Conservation (phyloP, 257 asterid species). For the Solanum arcanum region DNA sequence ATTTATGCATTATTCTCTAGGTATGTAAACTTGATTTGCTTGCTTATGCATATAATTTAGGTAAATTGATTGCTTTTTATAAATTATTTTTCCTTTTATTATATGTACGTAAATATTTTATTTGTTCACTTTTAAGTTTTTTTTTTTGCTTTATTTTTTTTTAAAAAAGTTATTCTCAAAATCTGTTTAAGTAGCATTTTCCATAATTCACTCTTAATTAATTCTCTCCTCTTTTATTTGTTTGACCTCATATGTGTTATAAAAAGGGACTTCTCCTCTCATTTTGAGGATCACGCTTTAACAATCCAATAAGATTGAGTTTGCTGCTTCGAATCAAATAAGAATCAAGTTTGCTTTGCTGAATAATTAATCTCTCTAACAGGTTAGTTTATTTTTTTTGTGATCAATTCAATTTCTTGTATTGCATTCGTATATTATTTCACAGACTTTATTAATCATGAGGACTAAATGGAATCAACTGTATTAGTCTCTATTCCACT, state of each 20-base stretch:
- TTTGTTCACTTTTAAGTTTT: not conserved
- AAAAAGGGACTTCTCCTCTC: not conserved
- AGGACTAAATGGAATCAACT: not conserved
- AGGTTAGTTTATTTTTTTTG: not conserved
- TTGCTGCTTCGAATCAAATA: not conserved
- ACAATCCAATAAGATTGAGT: not conserved
- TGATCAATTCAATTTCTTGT: not conserved
- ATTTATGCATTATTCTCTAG: not conserved
- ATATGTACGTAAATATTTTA: not conserved
- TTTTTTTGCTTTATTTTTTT: no score
- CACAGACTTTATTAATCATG: not conserved
- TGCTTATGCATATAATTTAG: not conserved
- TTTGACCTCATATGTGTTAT: not conserved
- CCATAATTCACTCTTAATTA: not conserved
- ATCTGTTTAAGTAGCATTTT: not conserved
- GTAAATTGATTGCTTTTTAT: not conserved
- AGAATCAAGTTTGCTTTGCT: not conserved
- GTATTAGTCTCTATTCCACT: not conserved
- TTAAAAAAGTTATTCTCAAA: not conserved
- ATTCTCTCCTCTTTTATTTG: not conserved
- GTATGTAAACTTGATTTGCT: not conserved
- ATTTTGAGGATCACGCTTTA: not conserved
- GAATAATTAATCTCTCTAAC: no score
- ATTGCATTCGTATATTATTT: not conserved
- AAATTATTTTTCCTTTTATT: no score